phyloP scores from a whole-genome alignment of 768 basidiomycete species.

The Podaxis sp. region DNA sequence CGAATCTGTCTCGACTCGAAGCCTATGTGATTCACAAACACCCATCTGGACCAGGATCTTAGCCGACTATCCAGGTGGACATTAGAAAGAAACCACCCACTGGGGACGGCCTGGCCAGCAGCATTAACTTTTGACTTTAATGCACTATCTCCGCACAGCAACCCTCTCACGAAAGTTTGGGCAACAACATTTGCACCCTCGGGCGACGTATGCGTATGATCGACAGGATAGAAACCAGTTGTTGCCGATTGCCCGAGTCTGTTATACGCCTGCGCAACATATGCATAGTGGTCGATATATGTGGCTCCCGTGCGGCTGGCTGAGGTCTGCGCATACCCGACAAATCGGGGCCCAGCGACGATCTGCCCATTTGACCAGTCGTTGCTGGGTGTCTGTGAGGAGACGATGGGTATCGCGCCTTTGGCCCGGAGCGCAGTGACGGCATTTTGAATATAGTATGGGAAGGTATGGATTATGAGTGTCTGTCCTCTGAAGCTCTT shows the following conservation, averaged over 20 bases:
- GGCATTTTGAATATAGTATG: constrained; percentile 44
- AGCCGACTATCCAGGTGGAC: not conserved
- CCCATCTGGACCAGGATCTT: constrained; percentile 8
- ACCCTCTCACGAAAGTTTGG: constrained; percentile 43
- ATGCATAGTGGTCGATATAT: constrained; percentile 47
- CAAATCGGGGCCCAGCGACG: constrained; percentile 40
- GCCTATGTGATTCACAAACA: constrained; percentile 5
- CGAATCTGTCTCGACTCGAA: not conserved
- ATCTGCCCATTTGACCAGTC: constrained; percentile 36
- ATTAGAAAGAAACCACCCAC: constrained; percentile 19
- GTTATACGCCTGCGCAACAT: constrained; percentile 41
- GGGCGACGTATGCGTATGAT: constrained; percentile 45
- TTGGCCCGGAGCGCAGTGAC: constrained; percentile 40
- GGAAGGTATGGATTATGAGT: constrained; percentile 43
- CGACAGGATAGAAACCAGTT: constrained; percentile 40
- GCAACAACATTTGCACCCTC: constrained; percentile 47
- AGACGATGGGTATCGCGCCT: constrained; percentile 46
- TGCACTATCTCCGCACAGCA: constrained; percentile 36
- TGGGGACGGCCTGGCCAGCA: constrained; percentile 35
- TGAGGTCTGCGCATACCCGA: constrained; percentile 39
- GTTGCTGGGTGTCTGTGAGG: constrained; percentile 47
- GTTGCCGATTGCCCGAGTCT: constrained; percentile 36
- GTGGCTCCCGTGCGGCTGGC: constrained; percentile 34
- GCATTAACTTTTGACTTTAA: constrained; percentile 34
- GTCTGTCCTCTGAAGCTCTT: constrained; percentile 30